Evolutionary conservation across 805 yeast genomes (phyloP).

Genomic region (Sugiyamaella lignohabitans): DNA sequence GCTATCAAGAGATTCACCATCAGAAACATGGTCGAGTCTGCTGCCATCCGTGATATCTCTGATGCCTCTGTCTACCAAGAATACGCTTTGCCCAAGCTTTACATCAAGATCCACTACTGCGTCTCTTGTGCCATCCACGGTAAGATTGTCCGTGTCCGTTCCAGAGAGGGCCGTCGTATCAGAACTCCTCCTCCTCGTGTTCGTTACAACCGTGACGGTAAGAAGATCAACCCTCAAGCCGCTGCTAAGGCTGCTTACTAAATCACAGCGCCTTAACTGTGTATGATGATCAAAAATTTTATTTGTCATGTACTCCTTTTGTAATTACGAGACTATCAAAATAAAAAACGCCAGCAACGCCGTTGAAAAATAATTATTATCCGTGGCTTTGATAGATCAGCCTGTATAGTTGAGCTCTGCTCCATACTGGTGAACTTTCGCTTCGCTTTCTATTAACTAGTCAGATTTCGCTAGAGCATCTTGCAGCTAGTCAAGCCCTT

Average conservation of each 20-base stretch:
- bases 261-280: slow-evolving; percentile 16
- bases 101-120: slow-evolving; percentile 99
- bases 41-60: slow-evolving; percentile 98
- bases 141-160: slow-evolving; percentile 99
- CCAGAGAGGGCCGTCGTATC: slow-evolving; percentile 96
- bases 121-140: slow-evolving; percentile 99
- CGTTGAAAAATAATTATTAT: too few species aligned
- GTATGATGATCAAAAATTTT: slow-evolving; percentile 5
- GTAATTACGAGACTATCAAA: neutral
- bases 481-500: too few species aligned
- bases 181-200: slow-evolving; percentile 99
- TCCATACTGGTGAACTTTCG: too few species aligned
- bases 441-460: too few species aligned
- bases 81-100: slow-evolving; percentile 98
- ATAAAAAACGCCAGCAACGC: neutral
- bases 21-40: slow-evolving; percentile 99
- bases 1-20: slow-evolving; percentile 99
- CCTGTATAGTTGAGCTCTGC: too few species aligned
- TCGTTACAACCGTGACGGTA: slow-evolving; percentile 90
- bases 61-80: slow-evolving; percentile 99
- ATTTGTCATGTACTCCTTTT: neutral
- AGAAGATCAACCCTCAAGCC: slow-evolving; percentile 92
- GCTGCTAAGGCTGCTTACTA: slow-evolving; percentile 89
- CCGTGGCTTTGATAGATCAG: neutral
- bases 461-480: too few species aligned